Evolutionary conservation across 179 eudicot species (phyloP), one percentile per base, ranked within the genome.

Genomic region (Silene coronaria): DNA sequence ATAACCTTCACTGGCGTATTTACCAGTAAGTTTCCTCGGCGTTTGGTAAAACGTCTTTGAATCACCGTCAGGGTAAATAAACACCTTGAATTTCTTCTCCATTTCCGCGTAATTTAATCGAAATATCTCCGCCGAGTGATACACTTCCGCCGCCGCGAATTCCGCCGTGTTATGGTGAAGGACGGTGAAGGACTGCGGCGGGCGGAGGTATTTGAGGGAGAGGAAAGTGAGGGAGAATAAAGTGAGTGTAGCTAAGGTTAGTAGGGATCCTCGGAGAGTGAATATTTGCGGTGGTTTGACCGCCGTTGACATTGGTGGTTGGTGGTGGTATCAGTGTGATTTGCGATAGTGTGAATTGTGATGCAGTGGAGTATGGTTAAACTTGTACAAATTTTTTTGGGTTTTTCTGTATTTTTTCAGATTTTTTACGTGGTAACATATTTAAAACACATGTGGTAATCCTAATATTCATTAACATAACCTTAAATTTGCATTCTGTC

Each of bases 21-120:
- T 93, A 16, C 98, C 97, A 1, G 95, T 89, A 30, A 93, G 82
- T 83, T 91, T 91, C 88, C 98, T 86, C 14, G 97, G 98, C 4
- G 91, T 93, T 77, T 93, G 98, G 69, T 88, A 93, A 74, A 84
- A 93, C 2, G 93, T 93, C 0, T 88, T 84, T 0, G 90, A 89
- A 79, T 91, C 97, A 8, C 97, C 97, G 63, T 93, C 98, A 0
- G 91, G 78, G 60, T 93, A 93, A 62, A 89, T 84, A 75, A 82
- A 93, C 34, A 91, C 95, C 85, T 90, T 93, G 70, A 93, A 93
- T 12, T 77, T 88, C 78, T 75, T 87, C 88, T 88, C 88, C 98
- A 93, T 91, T 36, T 83, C 93, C 28, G 82, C 91, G 69, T 91
- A 89, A 76, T 85, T 89, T 62, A 88, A 67, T 73, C 76, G 76